Evolutionary conservation across 2,329 filamentous ascomycete genomes (phyloP), one percentile per base, ranked within the genome.

Genomic region (Clonostachys rosea): DNA sequence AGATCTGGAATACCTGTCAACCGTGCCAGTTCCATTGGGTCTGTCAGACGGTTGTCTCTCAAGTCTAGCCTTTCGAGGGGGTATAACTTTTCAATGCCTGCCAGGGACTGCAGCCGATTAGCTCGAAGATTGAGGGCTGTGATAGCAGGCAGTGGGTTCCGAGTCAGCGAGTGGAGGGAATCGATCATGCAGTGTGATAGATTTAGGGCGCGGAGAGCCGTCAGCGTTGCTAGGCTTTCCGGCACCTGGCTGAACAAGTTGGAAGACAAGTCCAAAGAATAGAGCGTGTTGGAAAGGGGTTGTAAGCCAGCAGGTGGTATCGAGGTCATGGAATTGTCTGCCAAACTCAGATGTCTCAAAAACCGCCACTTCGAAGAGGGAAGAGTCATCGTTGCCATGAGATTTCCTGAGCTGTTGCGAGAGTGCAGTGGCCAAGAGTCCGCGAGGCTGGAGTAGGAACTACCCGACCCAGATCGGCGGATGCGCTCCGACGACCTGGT

Each of bases 141-240:
- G 52, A 99, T 96, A 17, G 94, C 92, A 30, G 94, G 92, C 6
- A 99, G 76, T 12, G 94, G 90, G 58, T 87, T 94, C 52, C 87
- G 84, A 3, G 84, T 84, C 40, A 99, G 74, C 3, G 92, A 96
- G 58, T 95, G 88, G 47, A 99, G 75, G 14, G 91, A 94, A 56
- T 92, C 89, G 52, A 99, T 97, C 91, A 97, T 96, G 75, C 92
- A 97, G 59, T 95, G 88, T 5, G 92, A 95, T 24, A 99, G 76
- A 59, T 99, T 97, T 46, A 99, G 73, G 20, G 94, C 91, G 53
- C 91, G 84, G n/a, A 99, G 78, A 30, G 90, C 86, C 17, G 90
- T 91, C 49, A 99, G 74, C 10, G 83, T 88, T 12, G 91, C 87
- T 48, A 99, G 72, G 58, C 89, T 94, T 64, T 97, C 94, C 1